A percentile compares a stretch with the other conserved stretches of the same genome.
These are phyloP conservation scores for Cryptosporidium ubiquitum DNA, from an alignment of 169 alveolate genomes.

Conservation along the genomic window DNA sequence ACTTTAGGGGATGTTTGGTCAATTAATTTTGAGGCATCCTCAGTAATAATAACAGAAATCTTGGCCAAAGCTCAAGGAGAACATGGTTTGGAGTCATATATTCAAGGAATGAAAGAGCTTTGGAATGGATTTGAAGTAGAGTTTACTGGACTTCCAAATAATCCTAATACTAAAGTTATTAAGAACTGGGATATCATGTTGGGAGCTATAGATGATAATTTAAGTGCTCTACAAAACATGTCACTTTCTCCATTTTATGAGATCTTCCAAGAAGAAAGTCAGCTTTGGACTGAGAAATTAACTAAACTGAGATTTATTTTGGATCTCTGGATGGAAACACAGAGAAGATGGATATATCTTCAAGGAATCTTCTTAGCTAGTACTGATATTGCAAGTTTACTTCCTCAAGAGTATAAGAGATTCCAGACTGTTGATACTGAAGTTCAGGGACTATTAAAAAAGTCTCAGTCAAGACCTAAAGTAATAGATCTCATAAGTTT, in stretches of 20 bases:
- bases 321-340: conserved; percentile 97
- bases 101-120: conserved; percentile 89
- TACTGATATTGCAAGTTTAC: conserved; percentile 94
- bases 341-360: conserved; percentile 97
- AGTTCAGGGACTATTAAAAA: conserved; percentile 92
- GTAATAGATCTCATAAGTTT: conserved; percentile 88
- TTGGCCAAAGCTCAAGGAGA: conserved; percentile 96
- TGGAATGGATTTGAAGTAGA: conserved; percentile 92
- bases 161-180: conserved; percentile 92
- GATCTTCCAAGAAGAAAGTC: conserved; percentile 93
- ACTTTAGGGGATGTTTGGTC: conserved; percentile 91
- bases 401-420: conserved; percentile 93
- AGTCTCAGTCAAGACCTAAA: conserved; percentile 88
- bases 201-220: conserved; percentile 94
- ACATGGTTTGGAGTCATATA: conserved; percentile 92
- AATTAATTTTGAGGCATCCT: conserved; percentile 59
- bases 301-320: conserved; percentile 90
- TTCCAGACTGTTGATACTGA: conserved; percentile 94
- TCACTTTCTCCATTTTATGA: conserved; percentile 92
- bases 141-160: conserved; percentile 84
- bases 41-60: conserved; percentile 81
- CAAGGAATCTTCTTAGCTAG: conserved; percentile 97
- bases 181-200: conserved; percentile 98
- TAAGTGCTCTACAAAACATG: conserved; percentile 93
- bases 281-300: conserved; percentile 95